Conservation (phyloP, 495 filamentous ascomycete genomes). For the Penicillium waksmanii region DNA sequence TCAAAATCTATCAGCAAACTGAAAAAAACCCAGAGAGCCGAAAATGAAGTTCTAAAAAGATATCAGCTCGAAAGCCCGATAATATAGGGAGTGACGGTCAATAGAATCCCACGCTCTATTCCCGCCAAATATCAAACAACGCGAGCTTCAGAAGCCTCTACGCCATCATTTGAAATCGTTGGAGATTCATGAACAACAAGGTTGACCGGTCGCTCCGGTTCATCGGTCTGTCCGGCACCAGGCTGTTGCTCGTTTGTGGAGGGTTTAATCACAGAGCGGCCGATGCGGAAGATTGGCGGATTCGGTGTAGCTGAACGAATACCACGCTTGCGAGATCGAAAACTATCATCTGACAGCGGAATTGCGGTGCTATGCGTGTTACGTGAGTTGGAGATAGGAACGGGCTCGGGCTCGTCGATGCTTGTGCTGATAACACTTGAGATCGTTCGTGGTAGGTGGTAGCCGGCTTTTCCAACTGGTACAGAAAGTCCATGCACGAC, state of each 20-base stretch:
- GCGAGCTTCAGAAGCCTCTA: neutral
- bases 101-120: neutral
- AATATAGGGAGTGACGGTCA: no score
- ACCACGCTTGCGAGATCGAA: constrained; percentile 34
- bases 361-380: constrained; percentile 46
- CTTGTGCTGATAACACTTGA: constrained; percentile 58
- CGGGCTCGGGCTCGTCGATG: constrained; percentile 35
- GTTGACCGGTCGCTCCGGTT: constrained; percentile 42
- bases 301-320: constrained; percentile 32
- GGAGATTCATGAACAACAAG: constrained; percentile 25
- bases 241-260: constrained; percentile 20
- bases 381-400: constrained; percentile 32
- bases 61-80: no score
- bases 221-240: constrained; percentile 31
- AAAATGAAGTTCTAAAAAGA: neutral
- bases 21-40: no score
- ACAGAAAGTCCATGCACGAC: constrained; percentile 87
- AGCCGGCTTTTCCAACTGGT: constrained; percentile 80
- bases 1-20: no score
- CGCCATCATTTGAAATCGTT: neutral
- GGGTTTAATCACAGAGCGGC: constrained; percentile 46
- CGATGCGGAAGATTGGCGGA: constrained; percentile 55
- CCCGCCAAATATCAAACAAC: neutral
- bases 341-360: constrained; percentile 21
- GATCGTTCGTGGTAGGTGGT: constrained; percentile 76